These are phyloP conservation scores for Blastomyces emzantsi DNA, from an alignment of 2,329 filamentous ascomycete species.

Conservation along the genomic window DNA sequence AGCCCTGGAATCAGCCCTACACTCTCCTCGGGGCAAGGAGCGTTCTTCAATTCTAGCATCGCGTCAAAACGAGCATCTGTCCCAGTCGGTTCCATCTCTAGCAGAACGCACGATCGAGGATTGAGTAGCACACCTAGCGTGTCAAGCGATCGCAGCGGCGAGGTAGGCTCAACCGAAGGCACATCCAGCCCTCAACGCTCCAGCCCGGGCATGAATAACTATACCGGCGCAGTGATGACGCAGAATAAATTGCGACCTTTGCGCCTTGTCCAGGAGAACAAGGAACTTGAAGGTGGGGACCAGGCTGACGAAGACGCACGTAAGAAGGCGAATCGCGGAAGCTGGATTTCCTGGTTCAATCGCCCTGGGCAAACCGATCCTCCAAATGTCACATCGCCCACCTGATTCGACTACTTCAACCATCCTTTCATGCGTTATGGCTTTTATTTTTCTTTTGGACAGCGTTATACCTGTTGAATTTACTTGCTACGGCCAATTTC, in stretches of 20 bases:
- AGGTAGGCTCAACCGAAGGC: conserved; percentile 37
- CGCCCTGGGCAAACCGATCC: conserved; percentile 19
- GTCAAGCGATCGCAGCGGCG: conserved; percentile 41
- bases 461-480: background rate
- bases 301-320: conserved; percentile 40
- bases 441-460: background rate
- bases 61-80: conserved; percentile 42
- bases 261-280: conserved; percentile 74
- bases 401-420: background rate
- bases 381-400: conserved; percentile 2
- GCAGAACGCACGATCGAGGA: conserved; percentile 41
- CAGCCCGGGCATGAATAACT: conserved; percentile 58
- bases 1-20: conserved; percentile 46
- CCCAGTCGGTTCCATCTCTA: conserved; percentile 45
- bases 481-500: background rate
- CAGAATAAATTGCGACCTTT: conserved; percentile 74
- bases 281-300: conserved; percentile 28
- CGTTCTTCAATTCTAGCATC: conserved; percentile 40
- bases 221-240: conserved; percentile 54
- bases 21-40: conserved; percentile 31
- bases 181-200: conserved; percentile 52
- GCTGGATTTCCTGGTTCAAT: conserved; percentile 42
- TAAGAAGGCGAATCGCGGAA: conserved; percentile 39
- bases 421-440: background rate
- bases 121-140: conserved; percentile 58